phyloP scores from a whole-genome alignment of 2,329 filamentous ascomycete species.

The Pseudocercospora musae region DNA sequence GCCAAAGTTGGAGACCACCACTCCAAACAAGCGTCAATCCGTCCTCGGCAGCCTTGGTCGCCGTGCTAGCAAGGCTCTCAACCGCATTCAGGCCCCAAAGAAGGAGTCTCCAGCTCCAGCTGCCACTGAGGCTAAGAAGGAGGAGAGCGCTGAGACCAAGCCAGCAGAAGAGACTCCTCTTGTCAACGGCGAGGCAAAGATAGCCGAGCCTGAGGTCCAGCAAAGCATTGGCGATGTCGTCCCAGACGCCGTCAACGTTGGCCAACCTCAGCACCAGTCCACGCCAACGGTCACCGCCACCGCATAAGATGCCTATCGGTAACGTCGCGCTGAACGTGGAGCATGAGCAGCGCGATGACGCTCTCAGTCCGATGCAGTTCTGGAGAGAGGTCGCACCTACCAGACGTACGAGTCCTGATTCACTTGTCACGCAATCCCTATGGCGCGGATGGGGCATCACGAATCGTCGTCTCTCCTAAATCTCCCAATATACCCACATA shows the following conservation, averaged over 20 bases:
- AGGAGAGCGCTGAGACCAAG: constrained; percentile 27
- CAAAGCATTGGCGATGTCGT: constrained; percentile 32
- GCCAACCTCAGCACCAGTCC: constrained; percentile 30
- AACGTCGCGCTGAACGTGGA: constrained; percentile 5
- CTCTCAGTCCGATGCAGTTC: constrained; percentile 5
- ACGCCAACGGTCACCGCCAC: constrained; percentile 33
- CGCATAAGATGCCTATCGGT: constrained; percentile 27
- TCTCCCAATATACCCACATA: constrained; percentile 10
- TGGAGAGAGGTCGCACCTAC: constrained; percentile 2
- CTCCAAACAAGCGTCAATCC: constrained; percentile 34
- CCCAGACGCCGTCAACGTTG: constrained; percentile 30
- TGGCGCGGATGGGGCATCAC: background rate
- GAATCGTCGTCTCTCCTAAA: background rate
- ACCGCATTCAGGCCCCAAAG: constrained; percentile 32
- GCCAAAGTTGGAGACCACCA: constrained; percentile 23
- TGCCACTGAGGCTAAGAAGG: constrained; percentile 21
- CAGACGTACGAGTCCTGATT: background rate
- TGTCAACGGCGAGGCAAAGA: constrained; percentile 25
- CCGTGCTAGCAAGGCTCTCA: constrained; percentile 36
- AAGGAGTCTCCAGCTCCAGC: constrained; percentile 28
- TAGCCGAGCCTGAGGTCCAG: constrained; percentile 23
- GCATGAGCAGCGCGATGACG: background rate
- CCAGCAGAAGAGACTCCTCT: constrained; percentile 22
- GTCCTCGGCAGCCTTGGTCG: constrained; percentile 34
- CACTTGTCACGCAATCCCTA: background rate